These are phyloP conservation scores for Fragilariopsis cylindrus DNA, from an alignment of 108 stramenopile genomes.

Conservation along the genomic window DNA sequence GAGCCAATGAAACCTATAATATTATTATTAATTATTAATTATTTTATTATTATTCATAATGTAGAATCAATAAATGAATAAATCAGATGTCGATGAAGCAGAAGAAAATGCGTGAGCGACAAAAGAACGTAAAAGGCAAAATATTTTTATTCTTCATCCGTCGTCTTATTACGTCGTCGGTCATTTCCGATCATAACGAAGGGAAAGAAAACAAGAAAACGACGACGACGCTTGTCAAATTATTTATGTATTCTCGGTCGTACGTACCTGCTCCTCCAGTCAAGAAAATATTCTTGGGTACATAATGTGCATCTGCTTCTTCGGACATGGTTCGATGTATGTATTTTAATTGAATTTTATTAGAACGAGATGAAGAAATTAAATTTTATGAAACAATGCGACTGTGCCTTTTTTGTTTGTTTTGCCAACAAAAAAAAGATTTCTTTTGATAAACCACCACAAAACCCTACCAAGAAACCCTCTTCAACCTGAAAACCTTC, in stretches of 20 bases:
- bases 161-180: neutral
- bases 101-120: neutral
- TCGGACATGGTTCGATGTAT: neutral
- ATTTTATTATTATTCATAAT: no score
- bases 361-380: neutral
- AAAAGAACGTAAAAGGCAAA: neutral
- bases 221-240: neutral
- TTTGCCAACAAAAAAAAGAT: no score
- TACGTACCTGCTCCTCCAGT: slow-evolving; percentile 95
- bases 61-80: neutral
- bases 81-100: neutral
- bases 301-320: slow-evolving; percentile 49
- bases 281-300: slow-evolving; percentile 91
- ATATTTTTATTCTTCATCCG: no score
- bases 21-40: neutral
- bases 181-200: neutral
- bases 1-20: slow-evolving; percentile 88
- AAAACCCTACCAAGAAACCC: no score
- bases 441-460: no score
- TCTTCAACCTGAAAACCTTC: no score
- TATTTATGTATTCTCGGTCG: neutral
- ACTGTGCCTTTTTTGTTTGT: no score
- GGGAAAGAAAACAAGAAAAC: neutral
- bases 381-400: no score
- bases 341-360: slow-evolving; percentile 17